Percentiles rank a stretch among this genome's conserved stretches.
phyloP scores from a whole-genome alignment of 768 basidiomycete genomes.

The Gyrodon lividus region DNA sequence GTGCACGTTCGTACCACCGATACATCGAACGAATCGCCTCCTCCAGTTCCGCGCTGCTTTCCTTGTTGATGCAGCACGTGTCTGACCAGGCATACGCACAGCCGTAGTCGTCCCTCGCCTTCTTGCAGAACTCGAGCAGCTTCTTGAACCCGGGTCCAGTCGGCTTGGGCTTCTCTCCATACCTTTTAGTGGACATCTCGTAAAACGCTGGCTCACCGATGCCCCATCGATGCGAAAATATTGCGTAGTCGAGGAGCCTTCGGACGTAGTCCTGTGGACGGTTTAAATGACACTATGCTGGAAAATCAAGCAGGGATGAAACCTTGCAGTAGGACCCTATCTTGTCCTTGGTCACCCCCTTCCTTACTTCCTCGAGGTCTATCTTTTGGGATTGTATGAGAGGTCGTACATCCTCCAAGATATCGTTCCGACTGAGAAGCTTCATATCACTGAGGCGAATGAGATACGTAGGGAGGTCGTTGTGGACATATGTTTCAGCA shows the following conservation, averaged over 20 bases:
- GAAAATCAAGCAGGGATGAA: background rate
- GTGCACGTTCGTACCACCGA: slow-evolving; percentile 24
- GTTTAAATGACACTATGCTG: slow-evolving; percentile 10
- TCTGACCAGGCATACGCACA: slow-evolving; percentile 30
- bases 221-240: slow-evolving; percentile 30
- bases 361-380: slow-evolving; percentile 18
- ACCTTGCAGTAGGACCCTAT: slow-evolving; percentile 18
- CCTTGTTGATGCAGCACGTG: slow-evolving; percentile 29
- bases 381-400: slow-evolving; percentile 23
- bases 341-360: slow-evolving; percentile 20
- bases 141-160: slow-evolving; percentile 25
- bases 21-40: slow-evolving; percentile 25
- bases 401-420: slow-evolving; percentile 19
- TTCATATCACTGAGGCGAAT: slow-evolving; percentile 23
- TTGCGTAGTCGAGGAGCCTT: slow-evolving; percentile 21
- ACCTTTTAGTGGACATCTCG: slow-evolving; percentile 18
- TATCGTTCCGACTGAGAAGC: slow-evolving; percentile 17
- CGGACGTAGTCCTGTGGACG: slow-evolving; percentile 14
- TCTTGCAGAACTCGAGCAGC: slow-evolving; percentile 27
- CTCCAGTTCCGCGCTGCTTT: slow-evolving; percentile 26
- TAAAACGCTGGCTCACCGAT: slow-evolving; percentile 21
- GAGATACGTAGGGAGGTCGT: slow-evolving; percentile 24
- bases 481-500: slow-evolving; percentile 23
- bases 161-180: slow-evolving; percentile 9
- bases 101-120: slow-evolving; percentile 22